Evolutionary conservation across 805 yeast genomes (phyloP).

Genomic region (Yarrowia alimentaria): DNA sequence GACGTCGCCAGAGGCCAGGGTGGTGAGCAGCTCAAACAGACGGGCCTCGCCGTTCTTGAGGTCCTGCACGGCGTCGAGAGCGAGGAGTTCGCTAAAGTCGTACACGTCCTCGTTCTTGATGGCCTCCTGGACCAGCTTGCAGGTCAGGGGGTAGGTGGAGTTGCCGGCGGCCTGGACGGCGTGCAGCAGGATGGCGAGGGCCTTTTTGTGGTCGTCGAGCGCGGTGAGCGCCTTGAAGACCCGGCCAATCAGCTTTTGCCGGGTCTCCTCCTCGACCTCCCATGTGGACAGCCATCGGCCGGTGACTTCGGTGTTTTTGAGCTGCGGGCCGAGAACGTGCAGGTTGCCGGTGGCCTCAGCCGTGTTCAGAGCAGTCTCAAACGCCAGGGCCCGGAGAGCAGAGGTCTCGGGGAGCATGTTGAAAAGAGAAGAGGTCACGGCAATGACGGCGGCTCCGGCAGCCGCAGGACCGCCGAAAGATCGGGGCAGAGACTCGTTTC

Average conservation of each 20-base stretch:
- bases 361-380: slow-evolving; percentile 39
- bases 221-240: slow-evolving; percentile 34
- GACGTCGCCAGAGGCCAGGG: slow-evolving; percentile 39
- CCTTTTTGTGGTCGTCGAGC: slow-evolving; percentile 32
- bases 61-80: slow-evolving; percentile 37
- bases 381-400: slow-evolving; percentile 38
- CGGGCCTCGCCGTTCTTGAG: slow-evolving; percentile 33
- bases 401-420: slow-evolving; percentile 40
- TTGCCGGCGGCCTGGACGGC: slow-evolving; percentile 28
- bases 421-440: slow-evolving; percentile 43
- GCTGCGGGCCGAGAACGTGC: slow-evolving; percentile 41
- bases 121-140: slow-evolving; percentile 34
- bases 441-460: slow-evolving; percentile 37
- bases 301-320: slow-evolving; percentile 36
- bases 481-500: slow-evolving; percentile 15
- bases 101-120: slow-evolving; percentile 35
- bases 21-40: slow-evolving; percentile 35
- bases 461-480: slow-evolving; percentile 30
- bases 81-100: slow-evolving; percentile 38
- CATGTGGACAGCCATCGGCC: slow-evolving; percentile 43
- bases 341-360: slow-evolving; percentile 40
- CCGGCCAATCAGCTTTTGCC: slow-evolving; percentile 35
- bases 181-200: slow-evolving; percentile 32
- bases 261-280: slow-evolving; percentile 36
- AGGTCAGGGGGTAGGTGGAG: slow-evolving; percentile 31